phyloP scores from a whole-genome alignment of 805 yeast genomes.

The Vanderwaltozyma verrucispora region DNA sequence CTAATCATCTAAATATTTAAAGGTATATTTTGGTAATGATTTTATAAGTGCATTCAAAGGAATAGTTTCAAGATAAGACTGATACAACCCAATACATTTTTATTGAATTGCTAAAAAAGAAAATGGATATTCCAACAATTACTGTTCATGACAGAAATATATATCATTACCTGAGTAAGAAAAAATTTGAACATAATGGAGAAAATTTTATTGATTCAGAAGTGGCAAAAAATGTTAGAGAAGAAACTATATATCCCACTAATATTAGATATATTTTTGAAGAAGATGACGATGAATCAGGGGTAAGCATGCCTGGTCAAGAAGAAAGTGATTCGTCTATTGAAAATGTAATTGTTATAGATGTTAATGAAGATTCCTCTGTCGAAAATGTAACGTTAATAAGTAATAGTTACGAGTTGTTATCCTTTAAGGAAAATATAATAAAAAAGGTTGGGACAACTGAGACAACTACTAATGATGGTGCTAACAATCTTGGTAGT shows the following conservation, averaged over 20 bases:
- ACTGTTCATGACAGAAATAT: conserved; percentile 20
- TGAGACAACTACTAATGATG: conserved; percentile 1
- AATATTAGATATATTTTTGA: conserved; percentile 25
- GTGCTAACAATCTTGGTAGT: not conserved
- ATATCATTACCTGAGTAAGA: not conserved
- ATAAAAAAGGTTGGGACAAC: not conserved
- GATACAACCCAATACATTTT: not conserved
- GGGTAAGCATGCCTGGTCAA: conserved; percentile 2
- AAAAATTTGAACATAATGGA: too few relatives aligned
- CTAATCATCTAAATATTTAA: too few relatives aligned
- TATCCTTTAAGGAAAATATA: conserved; percentile 9
- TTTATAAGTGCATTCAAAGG: too few relatives aligned
- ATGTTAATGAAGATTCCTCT: conserved; percentile 12
- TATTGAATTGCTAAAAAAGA: not conserved
- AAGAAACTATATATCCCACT: conserved; percentile 17
- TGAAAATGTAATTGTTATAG: conserved; percentile 22
- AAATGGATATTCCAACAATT: conserved; percentile 1
- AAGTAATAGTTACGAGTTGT: conserved; percentile 21
- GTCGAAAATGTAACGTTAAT: conserved; percentile 16
- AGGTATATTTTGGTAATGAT: too few relatives aligned
- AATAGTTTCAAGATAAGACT: not conserved
- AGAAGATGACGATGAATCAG: conserved; percentile 20
- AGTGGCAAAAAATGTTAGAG: conserved; percentile 2
- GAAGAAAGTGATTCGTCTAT: conserved; percentile 8
- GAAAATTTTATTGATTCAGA: conserved; percentile 6